These are phyloP conservation scores for Rhizophagus prolifer DNA, from an alignment of 192 early-diverging fungal species.

Conservation along the genomic window DNA sequence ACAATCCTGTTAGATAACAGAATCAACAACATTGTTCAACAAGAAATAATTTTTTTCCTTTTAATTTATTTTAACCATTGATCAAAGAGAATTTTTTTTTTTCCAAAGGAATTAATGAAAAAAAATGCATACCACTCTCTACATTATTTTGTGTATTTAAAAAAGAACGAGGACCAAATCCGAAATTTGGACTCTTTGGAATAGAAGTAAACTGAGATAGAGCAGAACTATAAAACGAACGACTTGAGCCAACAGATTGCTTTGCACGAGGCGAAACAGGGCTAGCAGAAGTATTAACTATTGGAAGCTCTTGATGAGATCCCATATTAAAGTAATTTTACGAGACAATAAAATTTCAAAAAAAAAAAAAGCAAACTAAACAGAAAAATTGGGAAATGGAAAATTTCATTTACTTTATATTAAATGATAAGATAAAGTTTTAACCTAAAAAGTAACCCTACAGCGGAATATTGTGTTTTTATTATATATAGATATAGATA, in stretches of 20 bases:
- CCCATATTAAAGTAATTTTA: not conserved
- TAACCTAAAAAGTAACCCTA: not conserved
- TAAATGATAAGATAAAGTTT: not conserved
- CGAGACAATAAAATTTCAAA: not conserved
- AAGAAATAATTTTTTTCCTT: not conserved
- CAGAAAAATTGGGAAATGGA: not conserved
- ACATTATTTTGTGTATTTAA: conserved; percentile 9
- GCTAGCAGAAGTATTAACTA: not conserved
- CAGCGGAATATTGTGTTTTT: too few relatives aligned
- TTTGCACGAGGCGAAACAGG: not conserved
- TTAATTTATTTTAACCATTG: too few relatives aligned
- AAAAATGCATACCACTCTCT: conserved; percentile 11
- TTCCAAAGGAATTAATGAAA: not conserved
- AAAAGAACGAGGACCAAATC: conserved; percentile 19
- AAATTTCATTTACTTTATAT: not conserved
- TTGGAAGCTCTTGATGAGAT: not conserved
- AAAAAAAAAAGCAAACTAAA: not conserved
- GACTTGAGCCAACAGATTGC: not conserved
- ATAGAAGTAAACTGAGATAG: conserved; percentile 2
- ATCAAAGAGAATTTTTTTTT: not conserved
- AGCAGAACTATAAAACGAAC: not conserved
- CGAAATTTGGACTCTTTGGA: not conserved
- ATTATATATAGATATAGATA: too few relatives aligned
- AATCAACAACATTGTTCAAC: not conserved
- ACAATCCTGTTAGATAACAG: not conserved